These are phyloP conservation scores for Botrytis aclada DNA, from an alignment of 2,329 filamentous ascomycete genomes.

Conservation along the genomic window DNA sequence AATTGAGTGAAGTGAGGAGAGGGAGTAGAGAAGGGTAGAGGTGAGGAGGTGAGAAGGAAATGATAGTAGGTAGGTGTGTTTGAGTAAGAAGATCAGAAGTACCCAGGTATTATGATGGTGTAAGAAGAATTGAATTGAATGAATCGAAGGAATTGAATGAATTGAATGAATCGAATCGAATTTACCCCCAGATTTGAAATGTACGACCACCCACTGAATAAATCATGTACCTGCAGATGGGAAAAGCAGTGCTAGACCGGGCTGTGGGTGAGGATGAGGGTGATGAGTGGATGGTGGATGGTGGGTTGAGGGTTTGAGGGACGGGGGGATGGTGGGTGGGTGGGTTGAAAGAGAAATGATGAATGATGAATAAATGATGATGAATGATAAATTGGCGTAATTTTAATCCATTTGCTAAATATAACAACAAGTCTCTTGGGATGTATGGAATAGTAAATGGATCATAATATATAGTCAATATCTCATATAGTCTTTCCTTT, in stretches of 20 bases:
- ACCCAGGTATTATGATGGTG: background rate
- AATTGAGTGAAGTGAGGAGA: background rate
- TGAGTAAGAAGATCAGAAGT: background rate
- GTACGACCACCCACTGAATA: background rate
- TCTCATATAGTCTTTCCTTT: no score
- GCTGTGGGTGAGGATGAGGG: background rate
- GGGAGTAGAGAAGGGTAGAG: background rate
- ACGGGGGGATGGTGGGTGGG: background rate
- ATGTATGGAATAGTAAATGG: no score
- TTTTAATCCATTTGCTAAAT: background rate
- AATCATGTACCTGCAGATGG: conserved; percentile 8
- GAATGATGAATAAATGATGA: background rate
- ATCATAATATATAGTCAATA: no score
- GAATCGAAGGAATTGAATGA: background rate
- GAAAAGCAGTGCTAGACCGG: background rate
- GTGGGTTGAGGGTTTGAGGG: background rate
- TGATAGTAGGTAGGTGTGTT: no score
- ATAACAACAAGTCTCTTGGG: no score
- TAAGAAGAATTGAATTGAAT: background rate
- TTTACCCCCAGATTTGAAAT: background rate
- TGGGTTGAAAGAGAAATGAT: background rate
- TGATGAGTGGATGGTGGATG: no score
- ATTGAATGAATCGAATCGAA: background rate
- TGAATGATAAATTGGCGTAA: background rate
- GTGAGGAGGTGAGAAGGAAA: background rate